Percentiles rank a stretch among this genome's conserved stretches.
phyloP scores from a whole-genome alignment of 2,329 filamentous ascomycete species.

The Microcyclospora pomicola region DNA sequence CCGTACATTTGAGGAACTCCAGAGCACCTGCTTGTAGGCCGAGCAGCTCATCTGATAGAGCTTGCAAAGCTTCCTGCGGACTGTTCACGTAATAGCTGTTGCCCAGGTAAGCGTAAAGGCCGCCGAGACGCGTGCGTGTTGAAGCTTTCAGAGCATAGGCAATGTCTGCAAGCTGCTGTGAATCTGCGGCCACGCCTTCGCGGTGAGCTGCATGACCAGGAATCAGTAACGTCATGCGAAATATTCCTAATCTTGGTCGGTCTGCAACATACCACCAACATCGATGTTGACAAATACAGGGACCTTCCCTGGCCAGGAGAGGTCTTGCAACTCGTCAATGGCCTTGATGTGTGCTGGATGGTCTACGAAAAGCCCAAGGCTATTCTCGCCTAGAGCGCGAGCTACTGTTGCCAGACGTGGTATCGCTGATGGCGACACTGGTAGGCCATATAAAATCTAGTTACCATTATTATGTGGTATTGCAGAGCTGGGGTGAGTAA shows the following conservation, averaged over 20 bases:
- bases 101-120: constrained; percentile 61
- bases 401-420: constrained; percentile 46
- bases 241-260: too few species aligned
- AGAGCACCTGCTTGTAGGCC: constrained; percentile 36
- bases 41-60: constrained; percentile 46
- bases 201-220: constrained; percentile 31
- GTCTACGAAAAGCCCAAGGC: constrained; percentile 55
- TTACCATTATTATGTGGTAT: neutral
- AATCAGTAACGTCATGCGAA: too few species aligned
- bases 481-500: constrained; percentile 1
- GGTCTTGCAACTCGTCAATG: constrained; percentile 29
- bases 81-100: constrained; percentile 50
- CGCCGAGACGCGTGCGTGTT: constrained; percentile 36
- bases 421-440: constrained; percentile 47
- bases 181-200: constrained; percentile 48
- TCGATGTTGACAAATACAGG: constrained; percentile 61
- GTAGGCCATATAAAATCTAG: constrained; percentile 58
- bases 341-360: constrained; percentile 46
- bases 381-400: constrained; percentile 39
- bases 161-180: constrained; percentile 33
- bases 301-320: constrained; percentile 34
- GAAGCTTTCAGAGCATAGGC: constrained; percentile 36
- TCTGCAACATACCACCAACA: constrained; percentile 39
- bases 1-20: constrained; percentile 16
- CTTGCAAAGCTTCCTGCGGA: constrained; percentile 44